Base-by-base conservation (phyloP, 352 stramenopile genomes). In the Phytophthora ramorum region DNA sequence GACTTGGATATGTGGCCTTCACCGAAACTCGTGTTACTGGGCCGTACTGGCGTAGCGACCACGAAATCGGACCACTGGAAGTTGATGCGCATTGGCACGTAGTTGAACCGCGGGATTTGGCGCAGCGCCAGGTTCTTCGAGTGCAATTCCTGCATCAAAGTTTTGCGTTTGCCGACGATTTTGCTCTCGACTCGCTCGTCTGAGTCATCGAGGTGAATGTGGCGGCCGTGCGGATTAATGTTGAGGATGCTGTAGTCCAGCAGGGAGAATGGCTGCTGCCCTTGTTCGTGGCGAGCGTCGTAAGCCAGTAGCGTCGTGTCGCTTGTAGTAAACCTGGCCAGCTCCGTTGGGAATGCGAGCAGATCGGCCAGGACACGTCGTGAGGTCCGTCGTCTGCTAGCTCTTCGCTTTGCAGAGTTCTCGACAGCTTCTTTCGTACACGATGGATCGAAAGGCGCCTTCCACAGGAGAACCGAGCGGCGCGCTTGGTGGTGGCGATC, bases 1-100 rank as follows among this genome's bases (percentile, higher is more conserved):
- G 71, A 81, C n/a, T 69, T 79, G 1, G 62, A 34, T 5, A 66
- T 38, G 14, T 57, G 37, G 8, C 67, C 68, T 22, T 58, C 28
- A 12, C 53, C 54, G 35, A 68, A 22, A 32, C 51, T 70, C 13
- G 49, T 59, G 40, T 44, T 57, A 20, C 41, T 66, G 3, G 60
- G 24, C 8, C 68, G 55, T 32, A 90, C 81, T 0, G 83, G 79
- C 5, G 65, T 83, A 5, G 83, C 83, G 14, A 92, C 74, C 7
- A 92, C 81, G 34, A 92, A 92, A 48, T 90, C 81, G 0, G 81
- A 90, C 81, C 83, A 90, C 57, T 92, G 79, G 53, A 92, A 90
- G 34, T 88, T 80, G 55, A 92, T 83, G 12, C 75, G 22, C 34
- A 92, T 73, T 0, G 79, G 79, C 38, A 78, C 69, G 59, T 90